Conservation (phyloP, 2,329 filamentous ascomycete genomes). For the Aquanectria penicillioides region DNA sequence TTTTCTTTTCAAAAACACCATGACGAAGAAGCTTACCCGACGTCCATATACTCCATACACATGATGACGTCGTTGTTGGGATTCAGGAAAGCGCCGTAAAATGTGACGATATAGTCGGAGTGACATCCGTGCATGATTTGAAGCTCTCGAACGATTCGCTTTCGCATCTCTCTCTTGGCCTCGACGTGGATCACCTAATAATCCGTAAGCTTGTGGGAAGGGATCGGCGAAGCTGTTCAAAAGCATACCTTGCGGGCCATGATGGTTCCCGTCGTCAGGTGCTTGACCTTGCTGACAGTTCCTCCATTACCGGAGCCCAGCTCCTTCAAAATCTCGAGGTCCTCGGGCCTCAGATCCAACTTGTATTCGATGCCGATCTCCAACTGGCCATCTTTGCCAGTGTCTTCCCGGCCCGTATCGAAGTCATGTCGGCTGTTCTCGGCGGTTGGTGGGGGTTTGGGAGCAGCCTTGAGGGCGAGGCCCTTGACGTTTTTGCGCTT, state of each 20-base stretch:
- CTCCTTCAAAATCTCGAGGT: conserved; percentile 92
- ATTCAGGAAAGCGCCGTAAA: conserved; percentile 97
- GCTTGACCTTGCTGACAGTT: conserved; percentile 97
- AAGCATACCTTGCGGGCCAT: conserved; percentile 97
- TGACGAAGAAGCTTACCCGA: conserved; percentile 75
- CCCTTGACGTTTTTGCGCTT: conserved; percentile 99
- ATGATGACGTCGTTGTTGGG: conserved; percentile 98
- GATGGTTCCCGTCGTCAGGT: conserved; percentile 91
- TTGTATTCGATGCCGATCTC: conserved; percentile 99
- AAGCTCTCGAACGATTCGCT: conserved; percentile 94
- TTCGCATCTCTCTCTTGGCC: conserved; percentile 95
- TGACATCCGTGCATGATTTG: conserved; percentile 99
- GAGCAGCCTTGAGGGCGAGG: conserved; percentile 83
- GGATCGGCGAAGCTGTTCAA: conserved; percentile 10
- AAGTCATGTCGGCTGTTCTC: conserved; percentile 73
- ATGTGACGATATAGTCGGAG: conserved; percentile 95
- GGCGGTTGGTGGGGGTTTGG: conserved; percentile 76
- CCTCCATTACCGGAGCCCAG: conserved; percentile 96
- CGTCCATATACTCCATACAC: conserved; percentile 99
- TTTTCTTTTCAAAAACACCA: too few species aligned
- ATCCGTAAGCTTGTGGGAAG: conserved; percentile 27
- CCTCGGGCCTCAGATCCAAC: conserved; percentile 89
- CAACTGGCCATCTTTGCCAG: conserved; percentile 69
- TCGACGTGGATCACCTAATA: conserved; percentile 94
- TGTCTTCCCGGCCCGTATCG: conserved; percentile 68